Evolutionary conservation across 768 basidiomycete species (phyloP), one percentile per base, ranked within the genome.

Genomic region (Nidularia pulvinata): DNA sequence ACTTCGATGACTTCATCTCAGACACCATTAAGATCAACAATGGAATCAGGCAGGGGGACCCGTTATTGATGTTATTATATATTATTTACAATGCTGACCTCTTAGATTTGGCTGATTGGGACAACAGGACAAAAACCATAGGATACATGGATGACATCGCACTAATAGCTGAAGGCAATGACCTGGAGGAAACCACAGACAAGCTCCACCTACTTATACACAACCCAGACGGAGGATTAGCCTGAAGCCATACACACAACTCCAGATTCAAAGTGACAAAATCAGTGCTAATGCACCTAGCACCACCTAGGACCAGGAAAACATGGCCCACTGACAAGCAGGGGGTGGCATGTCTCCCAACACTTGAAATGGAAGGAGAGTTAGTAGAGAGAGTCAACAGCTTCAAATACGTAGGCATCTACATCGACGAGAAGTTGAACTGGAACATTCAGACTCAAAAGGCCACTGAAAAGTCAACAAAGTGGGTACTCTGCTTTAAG

Each of bases 131-230:
- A 39, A 50, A 51, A 7, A 50, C 67, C 2, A 47, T 66, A 5
- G 66, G 64, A 0, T 75, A 69, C 25, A 65, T 74, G 0, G 67
- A 76, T 11, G 63, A 75, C 39, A 57, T 57, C 0, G 58, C 59
- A 0, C 48, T 70, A 0, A 7, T 74, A 0, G 69, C 69, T 0
- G 60, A 52, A 5, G 70, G 66, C 0, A 46, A 63, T 0, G 53
- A 16, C 43, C 66, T 77, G 0, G 16, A 44, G 0, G 61, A 65
- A 1, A 65, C 67, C 0, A 64, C 67, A 30, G 1, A 6, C 0
- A 67, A 22, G 0, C 53, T 77, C 0, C 5, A 39, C 3, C 30
- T 58, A 33, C 65, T 76, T 56, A 64, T 77, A 43, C 51, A 62
- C 3, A 34, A 52, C 9, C 5, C 19, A 3, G 58, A 42, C 0